Evolutionary conservation across 805 yeast genomes (phyloP), one percentile per base, ranked within the genome.

Genomic region (Ogataea ganodermae): DNA sequence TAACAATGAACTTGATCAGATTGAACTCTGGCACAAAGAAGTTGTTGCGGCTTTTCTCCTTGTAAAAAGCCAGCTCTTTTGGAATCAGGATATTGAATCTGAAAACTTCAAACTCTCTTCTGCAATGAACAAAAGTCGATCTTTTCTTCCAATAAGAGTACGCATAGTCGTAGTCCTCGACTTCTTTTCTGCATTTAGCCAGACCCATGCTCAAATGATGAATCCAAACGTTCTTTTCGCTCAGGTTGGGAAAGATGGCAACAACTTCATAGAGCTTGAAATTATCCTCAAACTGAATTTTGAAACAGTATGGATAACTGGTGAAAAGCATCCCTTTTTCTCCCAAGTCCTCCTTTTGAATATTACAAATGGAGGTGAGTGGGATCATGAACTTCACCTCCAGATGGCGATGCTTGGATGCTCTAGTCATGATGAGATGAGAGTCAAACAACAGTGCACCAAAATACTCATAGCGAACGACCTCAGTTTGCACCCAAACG

Each of bases 301-400:
- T 81, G 40, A 79, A 62, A 8, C 62, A 49, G 38, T 59, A 49
- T 0, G 66, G 61, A 51, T 64, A 65, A 1, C 49, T 55, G 0
- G 77, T 62, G 42, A 50, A 57, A 7, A 68, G 20, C 63, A 41
- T 59, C 16, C 57, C 61, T 20, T 43, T 44, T 24, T 56, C 63
- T 17, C 56, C 60, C 9, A 46, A 27, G 8, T 50, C 52, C 21
- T 59, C 59, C 61, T 65, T 5, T 44, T 42, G 50, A 30, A 52
- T 42, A 37, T 54, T 53, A 32, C 52, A 46, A 12, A 64, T 58
- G 2, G 68, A 59, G 2, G 73, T 53, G 26, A 80, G 60, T 0
- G 86, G 83, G 7, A 82, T 66, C 12, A 80, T 69, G 51, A 80
- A 76, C 13, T 63, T 66, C 5, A 78, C 68, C 4, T 65, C 71